phyloP scores from a whole-genome alignment of 306 rosid species.

The Delonix regia region DNA sequence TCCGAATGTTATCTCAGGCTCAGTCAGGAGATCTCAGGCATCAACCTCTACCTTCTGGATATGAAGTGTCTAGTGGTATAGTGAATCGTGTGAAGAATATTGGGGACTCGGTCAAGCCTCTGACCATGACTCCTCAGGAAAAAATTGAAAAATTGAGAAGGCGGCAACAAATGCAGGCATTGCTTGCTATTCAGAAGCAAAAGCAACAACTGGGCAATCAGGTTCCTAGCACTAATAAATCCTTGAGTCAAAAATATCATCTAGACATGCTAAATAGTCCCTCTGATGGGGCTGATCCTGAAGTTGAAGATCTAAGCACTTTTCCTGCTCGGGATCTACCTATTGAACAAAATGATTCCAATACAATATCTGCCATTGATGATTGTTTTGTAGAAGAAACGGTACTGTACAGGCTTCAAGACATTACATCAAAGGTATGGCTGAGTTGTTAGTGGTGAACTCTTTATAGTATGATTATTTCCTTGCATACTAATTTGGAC shows the following conservation, averaged over 20 bases:
- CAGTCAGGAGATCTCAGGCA: constrained; percentile 55
- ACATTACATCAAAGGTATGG: constrained; percentile 74
- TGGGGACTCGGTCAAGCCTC: constrained; percentile 52
- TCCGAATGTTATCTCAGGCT: constrained; percentile 61
- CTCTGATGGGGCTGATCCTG: constrained; percentile 56
- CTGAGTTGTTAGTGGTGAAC: constrained; percentile 41
- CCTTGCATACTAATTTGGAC: constrained; percentile 41
- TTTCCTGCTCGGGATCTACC: constrained; percentile 57
- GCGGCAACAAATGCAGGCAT: constrained; percentile 95
- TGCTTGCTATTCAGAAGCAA: constrained; percentile 93
- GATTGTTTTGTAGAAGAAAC: constrained; percentile 66
- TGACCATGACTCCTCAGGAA: constrained; percentile 91
- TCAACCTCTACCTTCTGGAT: constrained; percentile 50
- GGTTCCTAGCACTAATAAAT: constrained; percentile 48
- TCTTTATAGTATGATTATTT: constrained; percentile 33
- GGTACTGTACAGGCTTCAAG: constrained; percentile 71
- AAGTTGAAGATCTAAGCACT: constrained; percentile 57
- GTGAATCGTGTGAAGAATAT: constrained; percentile 47
- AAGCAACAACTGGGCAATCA: constrained; percentile 72
- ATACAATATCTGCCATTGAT: constrained; percentile 56
- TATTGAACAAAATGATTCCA: constrained; percentile 73
- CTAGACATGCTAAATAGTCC: constrained; percentile 56
- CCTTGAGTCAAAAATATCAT: constrained; percentile 44
- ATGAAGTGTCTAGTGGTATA: constrained; percentile 49
- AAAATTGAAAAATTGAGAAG: constrained; percentile 93